Percentiles rank a stretch among this genome's conserved stretches.
Conservation (phyloP, 192 early-diverging fungal genomes). For the Backusella sp. region DNA sequence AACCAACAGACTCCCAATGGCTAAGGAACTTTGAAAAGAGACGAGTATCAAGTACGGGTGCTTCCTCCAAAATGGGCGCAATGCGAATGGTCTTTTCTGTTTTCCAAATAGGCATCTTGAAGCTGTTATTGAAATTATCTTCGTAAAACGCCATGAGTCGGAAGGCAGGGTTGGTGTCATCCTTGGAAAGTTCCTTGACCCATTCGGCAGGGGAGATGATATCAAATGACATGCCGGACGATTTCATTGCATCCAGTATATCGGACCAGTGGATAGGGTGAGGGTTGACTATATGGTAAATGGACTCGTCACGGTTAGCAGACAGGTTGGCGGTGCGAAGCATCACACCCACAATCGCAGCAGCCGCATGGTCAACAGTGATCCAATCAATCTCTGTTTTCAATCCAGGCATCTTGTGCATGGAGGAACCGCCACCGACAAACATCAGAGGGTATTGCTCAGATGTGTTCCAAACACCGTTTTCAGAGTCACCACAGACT, state of each 20-base stretch:
- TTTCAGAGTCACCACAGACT: slow-evolving; percentile 23
- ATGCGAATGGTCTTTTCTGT: slow-evolving; percentile 1
- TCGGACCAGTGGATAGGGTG: slow-evolving; percentile 16
- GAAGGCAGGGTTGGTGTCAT: slow-evolving; percentile 23
- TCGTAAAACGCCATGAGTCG: slow-evolving; percentile 18
- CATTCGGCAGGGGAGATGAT: slow-evolving; percentile 14
- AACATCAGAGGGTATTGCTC: slow-evolving; percentile 28
- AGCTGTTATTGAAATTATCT: not conserved
- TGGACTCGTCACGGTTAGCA: not conserved
- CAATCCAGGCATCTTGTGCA: slow-evolving; percentile 34
- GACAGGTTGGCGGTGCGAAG: not conserved
- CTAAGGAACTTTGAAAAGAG: not conserved
- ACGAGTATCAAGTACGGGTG: not conserved
- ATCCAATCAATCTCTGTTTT: slow-evolving; percentile 28
- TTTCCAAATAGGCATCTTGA: slow-evolving; percentile 7
- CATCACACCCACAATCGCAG: slow-evolving; percentile 23
- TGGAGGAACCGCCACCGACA: slow-evolving; percentile 11
- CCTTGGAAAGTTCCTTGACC: slow-evolving; percentile 15
- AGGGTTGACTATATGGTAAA: slow-evolving; percentile 32
- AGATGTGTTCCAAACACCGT: slow-evolving; percentile 31
- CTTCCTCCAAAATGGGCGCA: not conserved
- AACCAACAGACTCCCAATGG: slow-evolving; percentile 15
- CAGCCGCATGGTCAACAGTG: slow-evolving; percentile 23
- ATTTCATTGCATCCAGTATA: slow-evolving; percentile 7
- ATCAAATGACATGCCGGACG: slow-evolving; percentile 19